phyloP scores from a whole-genome alignment of 176 grass and related monocot species.

The Triticum timopheevii region DNA sequence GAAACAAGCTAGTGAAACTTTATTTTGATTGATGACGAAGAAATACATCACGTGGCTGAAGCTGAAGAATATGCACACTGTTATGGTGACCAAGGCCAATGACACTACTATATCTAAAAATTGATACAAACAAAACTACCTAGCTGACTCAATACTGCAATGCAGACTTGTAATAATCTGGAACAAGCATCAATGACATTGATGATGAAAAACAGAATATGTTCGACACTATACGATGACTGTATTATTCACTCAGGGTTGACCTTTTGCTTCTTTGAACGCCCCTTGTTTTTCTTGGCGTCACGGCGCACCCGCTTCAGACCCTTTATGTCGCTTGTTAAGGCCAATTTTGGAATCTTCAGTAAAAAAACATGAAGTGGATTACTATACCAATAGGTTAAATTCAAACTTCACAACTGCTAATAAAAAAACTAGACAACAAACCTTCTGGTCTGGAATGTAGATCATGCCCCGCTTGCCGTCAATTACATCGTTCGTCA shows the following conservation, averaged over 20 bases:
- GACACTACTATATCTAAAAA: too few relatives aligned
- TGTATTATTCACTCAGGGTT: conserved; percentile 35
- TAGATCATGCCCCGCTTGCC: conserved; percentile 59
- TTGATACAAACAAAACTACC: too few relatives aligned
- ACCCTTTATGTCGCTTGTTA: conserved; percentile 46
- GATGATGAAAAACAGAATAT: too few relatives aligned
- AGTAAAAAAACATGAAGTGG: background rate
- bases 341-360: conserved; percentile 67
- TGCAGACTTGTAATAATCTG: too few relatives aligned
- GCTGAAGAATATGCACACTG: too few relatives aligned
- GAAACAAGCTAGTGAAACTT: too few relatives aligned
- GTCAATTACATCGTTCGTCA: conserved; percentile 44
- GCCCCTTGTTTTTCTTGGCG: conserved; percentile 61
- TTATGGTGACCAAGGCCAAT: too few relatives aligned
- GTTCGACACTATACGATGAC: too few relatives aligned
- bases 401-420: background rate
- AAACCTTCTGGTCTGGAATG: conserved; percentile 68
- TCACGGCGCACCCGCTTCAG: conserved; percentile 71
- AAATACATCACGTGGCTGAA: too few relatives aligned
- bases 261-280: conserved; percentile 65
- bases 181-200: too few relatives aligned
- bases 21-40: too few relatives aligned
- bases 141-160: too few relatives aligned
- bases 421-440: background rate
- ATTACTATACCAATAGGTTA: background rate